Percentiles rank a stretch among this genome's conserved stretches.
Evolutionary conservation across 75 land plant species (phyloP).

Genomic region (Cryptomeria japonica): DNA sequence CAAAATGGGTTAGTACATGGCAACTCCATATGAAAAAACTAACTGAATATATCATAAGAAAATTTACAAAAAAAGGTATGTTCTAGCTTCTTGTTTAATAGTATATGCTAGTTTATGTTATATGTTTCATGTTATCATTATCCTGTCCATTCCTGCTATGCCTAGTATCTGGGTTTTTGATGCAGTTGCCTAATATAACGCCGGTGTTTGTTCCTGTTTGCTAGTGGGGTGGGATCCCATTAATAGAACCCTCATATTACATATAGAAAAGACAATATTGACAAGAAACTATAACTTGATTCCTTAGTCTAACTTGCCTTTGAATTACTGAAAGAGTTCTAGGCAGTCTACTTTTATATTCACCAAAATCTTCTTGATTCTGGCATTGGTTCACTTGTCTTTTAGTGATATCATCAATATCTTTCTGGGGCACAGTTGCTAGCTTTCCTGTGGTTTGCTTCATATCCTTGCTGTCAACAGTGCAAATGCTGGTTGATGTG

Average conservation of each 20-base stretch:
- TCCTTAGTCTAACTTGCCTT: not conserved
- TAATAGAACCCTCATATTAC: no score
- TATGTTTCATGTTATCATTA: no score
- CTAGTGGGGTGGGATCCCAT: no score
- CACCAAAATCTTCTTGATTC: not conserved
- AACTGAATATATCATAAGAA: not conserved
- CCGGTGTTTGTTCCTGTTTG: no score
- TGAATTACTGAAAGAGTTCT: not conserved
- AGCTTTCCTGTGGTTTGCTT: not conserved
- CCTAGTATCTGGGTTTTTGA: no score
- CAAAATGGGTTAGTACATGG: not conserved
- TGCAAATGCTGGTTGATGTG: not conserved
- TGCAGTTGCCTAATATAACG: no score
- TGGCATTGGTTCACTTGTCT: not conserved
- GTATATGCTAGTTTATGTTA: no score
- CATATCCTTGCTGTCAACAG: not conserved
- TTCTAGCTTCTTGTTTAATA: no score
- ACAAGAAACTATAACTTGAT: not conserved
- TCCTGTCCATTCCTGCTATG: no score
- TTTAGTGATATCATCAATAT: conserved; percentile 4
- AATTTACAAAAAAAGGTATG: not conserved
- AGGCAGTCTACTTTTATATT: not conserved
- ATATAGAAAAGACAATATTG: not conserved
- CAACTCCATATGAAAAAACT: not conserved
- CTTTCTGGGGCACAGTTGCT: not conserved